These are phyloP conservation scores for Arabis alpina DNA, from an alignment of 345 rosid species.

Conservation along the genomic window DNA sequence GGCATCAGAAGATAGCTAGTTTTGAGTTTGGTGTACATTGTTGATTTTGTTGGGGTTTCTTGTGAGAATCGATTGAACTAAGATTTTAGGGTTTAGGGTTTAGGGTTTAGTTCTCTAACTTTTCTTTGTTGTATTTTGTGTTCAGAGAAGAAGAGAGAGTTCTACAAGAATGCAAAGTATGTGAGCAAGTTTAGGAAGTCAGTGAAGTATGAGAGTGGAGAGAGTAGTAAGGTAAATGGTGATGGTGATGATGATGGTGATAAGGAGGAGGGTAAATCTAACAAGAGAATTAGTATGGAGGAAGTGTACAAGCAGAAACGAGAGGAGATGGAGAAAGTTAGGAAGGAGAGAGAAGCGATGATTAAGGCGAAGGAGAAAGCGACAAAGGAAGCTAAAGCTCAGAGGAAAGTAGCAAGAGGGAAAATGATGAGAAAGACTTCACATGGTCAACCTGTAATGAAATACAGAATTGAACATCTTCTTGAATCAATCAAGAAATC, in stretches of 20 bases:
- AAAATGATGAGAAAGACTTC: conserved; percentile 79
- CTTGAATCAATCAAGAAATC: conserved; percentile 70
- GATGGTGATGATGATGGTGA: conserved; percentile 42
- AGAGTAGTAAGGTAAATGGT: conserved; percentile 38
- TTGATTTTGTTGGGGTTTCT: no score
- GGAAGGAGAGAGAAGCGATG: conserved; percentile 64
- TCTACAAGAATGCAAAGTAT: conserved; percentile 79
- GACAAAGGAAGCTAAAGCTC: conserved; percentile 66
- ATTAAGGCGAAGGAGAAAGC: conserved; percentile 70
- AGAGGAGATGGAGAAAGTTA: conserved; percentile 70
- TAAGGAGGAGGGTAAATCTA: conserved; percentile 24
- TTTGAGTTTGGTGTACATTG: no score
- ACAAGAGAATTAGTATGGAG: conserved; percentile 50
- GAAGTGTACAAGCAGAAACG: conserved; percentile 66
- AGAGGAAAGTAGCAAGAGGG: conserved; percentile 63
- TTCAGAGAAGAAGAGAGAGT: conserved; percentile 73
- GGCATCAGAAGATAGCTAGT: no score
- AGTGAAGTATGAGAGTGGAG: conserved; percentile 49
- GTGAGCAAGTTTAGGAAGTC: conserved; percentile 71
- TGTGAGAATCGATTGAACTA: no score
- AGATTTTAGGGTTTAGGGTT: no score
- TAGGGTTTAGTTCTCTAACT: neutral
- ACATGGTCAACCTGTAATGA: conserved; percentile 89
- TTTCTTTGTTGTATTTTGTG: neutral
- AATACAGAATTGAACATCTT: conserved; percentile 85